Evolutionary conservation across 2,329 filamentous ascomycete genomes (phyloP).

Genomic region (Herpotrichia juniperi): DNA sequence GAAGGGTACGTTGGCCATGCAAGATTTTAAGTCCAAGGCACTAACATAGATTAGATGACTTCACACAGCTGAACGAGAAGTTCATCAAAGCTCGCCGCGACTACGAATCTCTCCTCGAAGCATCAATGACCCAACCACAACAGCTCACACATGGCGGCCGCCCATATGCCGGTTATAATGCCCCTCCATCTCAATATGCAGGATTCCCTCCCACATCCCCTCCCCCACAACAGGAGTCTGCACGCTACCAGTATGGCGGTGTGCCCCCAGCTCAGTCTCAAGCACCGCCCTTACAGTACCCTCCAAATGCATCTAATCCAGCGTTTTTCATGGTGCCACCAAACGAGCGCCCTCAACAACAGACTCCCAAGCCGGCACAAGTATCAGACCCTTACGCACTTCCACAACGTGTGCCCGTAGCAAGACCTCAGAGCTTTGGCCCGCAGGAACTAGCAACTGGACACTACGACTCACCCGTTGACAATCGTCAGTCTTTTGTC

Average conservation of each 20-base stretch:
- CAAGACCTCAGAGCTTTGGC: conserved; percentile 44
- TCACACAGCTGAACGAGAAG: conserved; percentile 97
- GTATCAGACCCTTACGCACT: conserved; percentile 46
- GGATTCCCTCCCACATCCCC: conserved; percentile 41
- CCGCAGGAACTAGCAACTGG: conserved; percentile 56
- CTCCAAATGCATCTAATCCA: conserved; percentile 41
- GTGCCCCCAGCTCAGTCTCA: conserved; percentile 37
- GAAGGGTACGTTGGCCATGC: conserved; percentile 69
- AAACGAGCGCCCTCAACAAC: conserved; percentile 35
- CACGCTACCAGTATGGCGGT: conserved; percentile 33
- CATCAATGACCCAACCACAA: conserved; percentile 94
- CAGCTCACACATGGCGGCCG: conserved; percentile 79
- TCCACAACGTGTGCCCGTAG: conserved; percentile 43
- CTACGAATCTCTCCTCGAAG: conserved; percentile 94
- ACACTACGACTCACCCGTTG: conserved; percentile 54
- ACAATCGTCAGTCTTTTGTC: conserved; percentile 50
- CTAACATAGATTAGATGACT: conserved; percentile 74
- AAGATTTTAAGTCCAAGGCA: neutral
- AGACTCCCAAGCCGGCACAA: conserved; percentile 35
- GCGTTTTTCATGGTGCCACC: conserved; percentile 48
- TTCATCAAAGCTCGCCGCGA: conserved; percentile 98
- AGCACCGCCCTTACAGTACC: conserved; percentile 45
- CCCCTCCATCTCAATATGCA: conserved; percentile 33
- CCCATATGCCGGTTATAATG: conserved; percentile 42
- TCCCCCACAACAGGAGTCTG: conserved; percentile 40